Evolutionary conservation across 2,329 filamentous ascomycete genomes (phyloP), one percentile per base, ranked within the genome.

Genomic region (Beauveria medogensis): DNA sequence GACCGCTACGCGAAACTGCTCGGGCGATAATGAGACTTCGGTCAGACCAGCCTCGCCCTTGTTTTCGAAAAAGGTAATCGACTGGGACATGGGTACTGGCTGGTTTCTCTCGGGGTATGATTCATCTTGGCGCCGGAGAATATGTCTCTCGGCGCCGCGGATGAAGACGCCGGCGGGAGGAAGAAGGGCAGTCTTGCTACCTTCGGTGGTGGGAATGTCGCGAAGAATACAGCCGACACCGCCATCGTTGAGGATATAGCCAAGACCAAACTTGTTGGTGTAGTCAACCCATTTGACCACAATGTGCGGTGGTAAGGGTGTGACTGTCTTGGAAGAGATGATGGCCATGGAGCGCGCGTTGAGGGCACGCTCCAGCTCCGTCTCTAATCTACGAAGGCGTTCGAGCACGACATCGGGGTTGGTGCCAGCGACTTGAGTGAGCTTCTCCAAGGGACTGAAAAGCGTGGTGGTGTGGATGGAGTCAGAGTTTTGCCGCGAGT

Each of bases 281-380:
- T 94, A 94, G 71, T 94, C 90, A 7, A 94, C 90, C 90, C 90
- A 94, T 70, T 92, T 91, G 12, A 88, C 83, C 14, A 88, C 85
- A 50, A 88, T 82, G 69, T 86, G 75, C 69, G 88, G 81, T 70
- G 87, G 72, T 63, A 85, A 69, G 69, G 81, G 76, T 60, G 80
- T 72, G 64, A 79, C 73, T 62, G 80, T 76, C 73, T 83, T 81
- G 10, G 81, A 76, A 0, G 79, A 80, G 54, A 86, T 75, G 59
- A 85, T 77, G 22, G 84, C 84, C 79, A 84, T 86, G 1, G 83
- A 79, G 68, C 85, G 80, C 44, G 85, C 78, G 66, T 87, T 87
- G 8, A 88, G 73, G 3, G 85, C 84, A 52, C 85, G 76, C 65
- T 87, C 84, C 26, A 88, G 72, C 69, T 88, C 85, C 0, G 74